Percentiles rank a stretch among this genome's conserved stretches.
phyloP scores from a whole-genome alignment of 2,329 filamentous ascomycete species.

The Fusarium pseudograminearum region DNA sequence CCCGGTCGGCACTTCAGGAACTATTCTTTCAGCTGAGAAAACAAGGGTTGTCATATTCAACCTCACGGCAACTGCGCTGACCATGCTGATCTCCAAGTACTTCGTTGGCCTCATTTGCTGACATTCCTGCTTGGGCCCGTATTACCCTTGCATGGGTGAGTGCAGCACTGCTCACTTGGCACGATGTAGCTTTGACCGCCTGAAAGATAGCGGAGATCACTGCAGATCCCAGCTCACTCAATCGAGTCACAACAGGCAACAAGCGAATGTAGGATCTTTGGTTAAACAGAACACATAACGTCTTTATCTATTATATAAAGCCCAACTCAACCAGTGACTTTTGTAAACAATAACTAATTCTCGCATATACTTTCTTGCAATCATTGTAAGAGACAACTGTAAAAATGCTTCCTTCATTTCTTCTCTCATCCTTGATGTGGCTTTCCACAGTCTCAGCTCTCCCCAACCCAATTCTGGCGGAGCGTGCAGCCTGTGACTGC shows the following conservation, averaged over 20 bases:
- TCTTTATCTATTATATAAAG: constrained; percentile 10
- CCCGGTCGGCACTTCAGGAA: not conserved
- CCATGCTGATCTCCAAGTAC: not conserved
- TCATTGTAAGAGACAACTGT: too few species aligned
- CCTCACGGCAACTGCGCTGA: not conserved
- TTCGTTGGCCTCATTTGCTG: constrained; percentile 1
- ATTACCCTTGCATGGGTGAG: constrained; percentile 2
- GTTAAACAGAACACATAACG: not conserved
- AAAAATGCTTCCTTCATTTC: constrained; percentile 34
- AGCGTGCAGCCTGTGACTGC: constrained; percentile 38
- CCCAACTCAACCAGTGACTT: fast-evolving
- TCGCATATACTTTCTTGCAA: fast-evolving
- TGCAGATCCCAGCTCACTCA: constrained; percentile 12
- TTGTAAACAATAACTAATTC: not conserved
- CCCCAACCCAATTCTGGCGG: constrained; percentile 9
- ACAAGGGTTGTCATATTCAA: not conserved
- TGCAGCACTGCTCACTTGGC: constrained; percentile 25
- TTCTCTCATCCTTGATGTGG: constrained; percentile 34
- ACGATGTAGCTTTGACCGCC: constrained; percentile 8
- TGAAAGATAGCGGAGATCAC: constrained; percentile 5
- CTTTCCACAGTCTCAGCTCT: constrained; percentile 32
- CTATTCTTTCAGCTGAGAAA: not conserved
- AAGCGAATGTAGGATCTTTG: not conserved
- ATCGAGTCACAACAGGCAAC: not conserved
- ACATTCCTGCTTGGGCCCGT: constrained; percentile 12